phyloP scores from a whole-genome alignment of 768 basidiomycete genomes.

The Tulasnella sp. region DNA sequence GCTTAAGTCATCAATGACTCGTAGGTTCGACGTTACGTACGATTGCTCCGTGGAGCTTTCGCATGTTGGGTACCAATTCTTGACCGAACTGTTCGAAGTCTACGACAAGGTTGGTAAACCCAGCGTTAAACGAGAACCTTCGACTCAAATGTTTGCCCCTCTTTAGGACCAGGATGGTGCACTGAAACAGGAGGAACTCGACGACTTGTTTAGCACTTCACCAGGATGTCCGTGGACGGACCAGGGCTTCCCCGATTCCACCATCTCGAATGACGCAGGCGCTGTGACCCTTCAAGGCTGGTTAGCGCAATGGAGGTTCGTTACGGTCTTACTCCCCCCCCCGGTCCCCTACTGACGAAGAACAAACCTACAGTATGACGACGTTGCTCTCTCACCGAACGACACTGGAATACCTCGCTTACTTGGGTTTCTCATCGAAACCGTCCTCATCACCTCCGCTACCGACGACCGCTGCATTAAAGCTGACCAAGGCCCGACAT shows the following conservation, averaged over 20 bases:
- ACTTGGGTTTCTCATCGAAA: slow-evolving; percentile 80
- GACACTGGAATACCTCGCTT: slow-evolving; percentile 88
- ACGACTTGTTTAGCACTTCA: slow-evolving; percentile 84
- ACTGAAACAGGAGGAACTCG: slow-evolving; percentile 67
- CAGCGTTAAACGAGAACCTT: not conserved
- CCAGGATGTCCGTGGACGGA: slow-evolving; percentile 87
- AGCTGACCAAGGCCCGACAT: slow-evolving; percentile 74
- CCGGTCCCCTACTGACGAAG: not conserved
- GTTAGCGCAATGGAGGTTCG: slow-evolving; percentile 95
- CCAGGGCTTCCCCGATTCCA: slow-evolving; percentile 70
- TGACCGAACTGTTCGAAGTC: slow-evolving; percentile 91
- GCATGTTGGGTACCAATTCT: slow-evolving; percentile 90
- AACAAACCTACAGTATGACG: slow-evolving; percentile 59
- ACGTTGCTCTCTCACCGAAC: slow-evolving; percentile 89
- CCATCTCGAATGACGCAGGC: slow-evolving; percentile 74
- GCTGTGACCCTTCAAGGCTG: slow-evolving; percentile 95
- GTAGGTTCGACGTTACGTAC: slow-evolving; percentile 80
- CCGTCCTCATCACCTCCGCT: slow-evolving; percentile 25
- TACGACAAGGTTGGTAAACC: slow-evolving; percentile 68
- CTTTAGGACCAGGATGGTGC: slow-evolving; percentile 89
- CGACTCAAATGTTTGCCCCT: not conserved
- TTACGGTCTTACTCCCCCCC: not conserved
- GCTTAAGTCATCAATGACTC: slow-evolving; percentile 14
- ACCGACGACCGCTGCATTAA: slow-evolving; percentile 57
- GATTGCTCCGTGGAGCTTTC: slow-evolving; percentile 95